Conservation (phyloP, 805 yeast genomes). For the Saccharomyces eubayanus region DNA sequence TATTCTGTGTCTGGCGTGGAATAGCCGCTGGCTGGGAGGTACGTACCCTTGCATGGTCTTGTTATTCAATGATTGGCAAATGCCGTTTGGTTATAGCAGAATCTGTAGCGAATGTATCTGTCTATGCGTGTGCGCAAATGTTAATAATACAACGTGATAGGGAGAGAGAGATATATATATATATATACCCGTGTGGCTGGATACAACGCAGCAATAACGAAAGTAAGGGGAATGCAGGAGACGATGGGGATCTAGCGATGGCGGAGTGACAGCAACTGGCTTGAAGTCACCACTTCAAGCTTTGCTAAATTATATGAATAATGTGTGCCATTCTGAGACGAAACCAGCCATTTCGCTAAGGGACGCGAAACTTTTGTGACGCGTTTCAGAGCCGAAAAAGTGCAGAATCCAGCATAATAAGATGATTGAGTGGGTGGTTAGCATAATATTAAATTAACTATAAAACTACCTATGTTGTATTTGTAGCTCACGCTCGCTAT, state of each 20-base stretch:
- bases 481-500: neutral
- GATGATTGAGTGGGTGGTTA: neutral
- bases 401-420: neutral
- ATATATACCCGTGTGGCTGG: neutral
- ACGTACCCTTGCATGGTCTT: slow-evolving; percentile 3
- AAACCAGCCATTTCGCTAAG: neutral
- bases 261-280: neutral
- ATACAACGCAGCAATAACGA: neutral
- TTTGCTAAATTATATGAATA: neutral
- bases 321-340: neutral
- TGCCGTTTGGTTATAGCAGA: neutral
- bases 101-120: neutral
- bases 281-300: neutral
- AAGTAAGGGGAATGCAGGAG: neutral
- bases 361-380: neutral
- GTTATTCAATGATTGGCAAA: neutral
- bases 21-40: slow-evolving; percentile 14
- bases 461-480: neutral
- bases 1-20: slow-evolving; percentile 12
- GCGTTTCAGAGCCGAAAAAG: neutral
- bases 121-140: neutral
- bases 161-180: no score
- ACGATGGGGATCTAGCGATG: neutral
- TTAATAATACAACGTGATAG: neutral
- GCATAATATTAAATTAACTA: neutral